Conservation (phyloP, 208 protist genomes). For the Crithidia acanthocephali region DNA sequence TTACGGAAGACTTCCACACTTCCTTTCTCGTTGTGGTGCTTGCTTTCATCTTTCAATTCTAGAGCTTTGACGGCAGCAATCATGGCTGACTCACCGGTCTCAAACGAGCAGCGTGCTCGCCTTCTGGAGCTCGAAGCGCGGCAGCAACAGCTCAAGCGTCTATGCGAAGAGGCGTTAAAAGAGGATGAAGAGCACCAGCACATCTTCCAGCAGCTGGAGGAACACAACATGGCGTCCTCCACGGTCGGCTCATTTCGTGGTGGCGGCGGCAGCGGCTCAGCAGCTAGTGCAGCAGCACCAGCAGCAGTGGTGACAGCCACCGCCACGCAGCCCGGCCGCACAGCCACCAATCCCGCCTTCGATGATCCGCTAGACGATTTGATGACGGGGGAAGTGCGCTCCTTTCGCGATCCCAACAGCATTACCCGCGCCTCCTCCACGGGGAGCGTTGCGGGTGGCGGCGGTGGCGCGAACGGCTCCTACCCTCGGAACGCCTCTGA, state of each 20-base stretch:
- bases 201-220: slow-evolving; percentile 41
- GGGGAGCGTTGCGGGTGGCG: slow-evolving; percentile 21
- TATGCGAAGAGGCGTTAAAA: slow-evolving; percentile 68
- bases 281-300: neutral
- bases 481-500: slow-evolving; percentile 12
- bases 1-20: neutral
- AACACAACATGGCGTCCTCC: slow-evolving; percentile 18
- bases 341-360: neutral
- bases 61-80: neutral
- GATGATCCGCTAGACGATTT: slow-evolving; percentile 44
- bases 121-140: slow-evolving; percentile 61
- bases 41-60: too few species aligned
- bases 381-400: slow-evolving; percentile 74
- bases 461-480: neutral
- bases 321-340: slow-evolving; percentile 2
- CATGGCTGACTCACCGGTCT: slow-evolving; percentile 6
- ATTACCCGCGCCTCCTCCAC: slow-evolving; percentile 49
- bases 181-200: slow-evolving; percentile 50
- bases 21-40: neutral
- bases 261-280: too few species aligned
- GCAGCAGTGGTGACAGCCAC: neutral
- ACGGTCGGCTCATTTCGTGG: slow-evolving; percentile 13
- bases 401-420: slow-evolving; percentile 68
- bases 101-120: slow-evolving; percentile 39
- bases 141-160: slow-evolving; percentile 54